Evolutionary conservation across 2,329 filamentous ascomycete species (phyloP), one percentile per base, ranked within the genome.

Genomic region (Metarhizium sp.): DNA sequence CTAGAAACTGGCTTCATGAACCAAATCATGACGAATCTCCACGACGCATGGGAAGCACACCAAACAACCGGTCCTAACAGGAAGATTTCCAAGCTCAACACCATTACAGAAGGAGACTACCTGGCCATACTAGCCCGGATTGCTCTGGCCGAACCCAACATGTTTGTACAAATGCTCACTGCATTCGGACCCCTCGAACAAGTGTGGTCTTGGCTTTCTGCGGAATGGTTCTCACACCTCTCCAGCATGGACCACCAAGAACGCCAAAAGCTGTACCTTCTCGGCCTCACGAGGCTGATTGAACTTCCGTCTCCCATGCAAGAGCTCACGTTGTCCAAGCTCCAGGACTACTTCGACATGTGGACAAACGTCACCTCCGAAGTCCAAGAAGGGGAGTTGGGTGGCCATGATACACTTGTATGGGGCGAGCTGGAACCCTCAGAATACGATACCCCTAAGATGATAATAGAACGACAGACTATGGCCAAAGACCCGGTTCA

Each of bases 41-140:
- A 83, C 64, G 80, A 85, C 53, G 80, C 85, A 2, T 85, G 83
- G 78, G 81, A 87, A 64, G 85, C 89, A 2, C 86, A 88, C 62
- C 86, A 95, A 67, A 90, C 88, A 0, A 88, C 88, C 0, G 92
- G 94, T 0, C 92, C 92, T 0, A 88, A 89, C 64, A 80, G 80
- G 30, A 87, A 80, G 61, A 77, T 82, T 20, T 80, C 85, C 45
- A 81, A 82, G 34, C 80, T 96, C 38, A 86, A 87, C 62, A 83
- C 85, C 13, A 79, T 91, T 11, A 85, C 88, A 1, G 85, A 96
- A 65, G 88, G 88, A 0, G 89, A 96, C 66, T 96, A 95, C 68
- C 87, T 95, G 65, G 81, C 84, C 4, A 84, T 97, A 2, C 77
- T 99, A 2, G 86, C 90, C 2, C 86, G 92, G 1, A 79, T 97